A percentile compares a stretch with the other conserved stretches of the same genome.
phyloP scores from a whole-genome alignment of 1,139 yeast species.

The Yamadazyma blattariae region DNA sequence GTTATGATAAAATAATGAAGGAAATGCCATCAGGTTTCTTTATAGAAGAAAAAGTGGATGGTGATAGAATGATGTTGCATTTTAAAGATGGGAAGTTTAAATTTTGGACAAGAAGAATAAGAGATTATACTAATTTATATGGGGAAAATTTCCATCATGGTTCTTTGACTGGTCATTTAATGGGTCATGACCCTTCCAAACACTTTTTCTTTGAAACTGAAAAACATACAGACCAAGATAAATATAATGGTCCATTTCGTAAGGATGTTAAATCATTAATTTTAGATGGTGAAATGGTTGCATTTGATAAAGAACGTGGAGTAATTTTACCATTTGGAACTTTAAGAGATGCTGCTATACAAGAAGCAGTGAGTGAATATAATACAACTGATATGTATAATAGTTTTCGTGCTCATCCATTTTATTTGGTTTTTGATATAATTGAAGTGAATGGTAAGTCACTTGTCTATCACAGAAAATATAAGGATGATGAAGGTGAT shows the following conservation, averaged over 20 bases:
- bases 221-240: not conserved
- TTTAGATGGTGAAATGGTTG: conserved; percentile 92
- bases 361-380: conserved; percentile 45
- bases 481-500: not conserved
- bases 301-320: conserved; percentile 66
- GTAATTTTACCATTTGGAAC: conserved; percentile 76
- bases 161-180: conserved; percentile 55
- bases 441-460: conserved; percentile 64
- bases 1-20: conserved; percentile 51
- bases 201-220: not conserved
- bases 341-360: conserved; percentile 66
- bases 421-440: conserved; percentile 70
- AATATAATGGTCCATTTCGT: conserved; percentile 33
- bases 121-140: conserved; percentile 71
- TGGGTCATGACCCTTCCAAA: not conserved
- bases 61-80: conserved; percentile 83
- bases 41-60: conserved; percentile 92
- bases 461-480: conserved; percentile 28
- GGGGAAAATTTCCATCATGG: conserved; percentile 64
- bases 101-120: conserved; percentile 67
- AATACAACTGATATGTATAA: conserved; percentile 37
- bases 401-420: conserved; percentile 50
- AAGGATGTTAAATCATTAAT: conserved; percentile 48
- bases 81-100: conserved; percentile 42
- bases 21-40: conserved; percentile 35